A percentile compares a stretch with the other conserved stretches of the same genome.
phyloP scores from a whole-genome alignment of 2,329 filamentous ascomycete genomes.

The Diaporthe helianthi region DNA sequence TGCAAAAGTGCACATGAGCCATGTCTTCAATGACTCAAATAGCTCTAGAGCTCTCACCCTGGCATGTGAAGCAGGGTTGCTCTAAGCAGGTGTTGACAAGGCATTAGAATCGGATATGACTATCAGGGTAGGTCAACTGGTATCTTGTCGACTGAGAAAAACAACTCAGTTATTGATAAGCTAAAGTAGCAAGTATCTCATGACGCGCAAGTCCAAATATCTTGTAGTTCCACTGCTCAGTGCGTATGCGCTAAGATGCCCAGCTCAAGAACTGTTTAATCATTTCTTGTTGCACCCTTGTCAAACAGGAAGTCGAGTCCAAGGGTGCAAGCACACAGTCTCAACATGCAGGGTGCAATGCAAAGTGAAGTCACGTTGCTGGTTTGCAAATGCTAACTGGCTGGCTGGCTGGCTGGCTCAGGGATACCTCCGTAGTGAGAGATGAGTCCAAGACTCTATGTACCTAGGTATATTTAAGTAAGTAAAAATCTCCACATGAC shows the following conservation, averaged over 20 bases:
- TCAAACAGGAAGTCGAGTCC: not conserved
- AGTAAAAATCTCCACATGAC: conserved; percentile 2
- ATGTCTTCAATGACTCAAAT: conserved; percentile 59
- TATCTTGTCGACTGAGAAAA: conserved; percentile 86
- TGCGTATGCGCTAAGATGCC: not conserved
- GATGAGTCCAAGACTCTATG: not conserved
- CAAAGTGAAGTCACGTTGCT: conserved; percentile 18
- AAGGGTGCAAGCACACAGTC: conserved; percentile 9
- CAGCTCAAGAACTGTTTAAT: not conserved
- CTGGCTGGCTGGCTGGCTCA: conserved; percentile 25
- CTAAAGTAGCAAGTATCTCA: too few relatives aligned
- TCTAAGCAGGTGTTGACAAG: conserved; percentile 93
- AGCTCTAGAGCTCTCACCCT: conserved; percentile 86
- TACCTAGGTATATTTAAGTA: not conserved
- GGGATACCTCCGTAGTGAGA: not conserved
- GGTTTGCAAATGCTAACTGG: conserved; percentile 22
- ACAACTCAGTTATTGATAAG: conserved; percentile 65
- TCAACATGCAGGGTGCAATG: conserved; percentile 2
- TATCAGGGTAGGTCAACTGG: conserved; percentile 47
- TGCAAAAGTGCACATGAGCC: conserved; percentile 70
- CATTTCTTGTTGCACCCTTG: not conserved
- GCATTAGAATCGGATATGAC: conserved; percentile 94
- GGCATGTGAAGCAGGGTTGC: conserved; percentile 84
- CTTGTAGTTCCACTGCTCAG: not conserved
- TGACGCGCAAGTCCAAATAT: too few relatives aligned